These are phyloP conservation scores for Lichtheimia corymbifera DNA, from an alignment of 371 early-diverging fungal genomes.

Conservation along the genomic window DNA sequence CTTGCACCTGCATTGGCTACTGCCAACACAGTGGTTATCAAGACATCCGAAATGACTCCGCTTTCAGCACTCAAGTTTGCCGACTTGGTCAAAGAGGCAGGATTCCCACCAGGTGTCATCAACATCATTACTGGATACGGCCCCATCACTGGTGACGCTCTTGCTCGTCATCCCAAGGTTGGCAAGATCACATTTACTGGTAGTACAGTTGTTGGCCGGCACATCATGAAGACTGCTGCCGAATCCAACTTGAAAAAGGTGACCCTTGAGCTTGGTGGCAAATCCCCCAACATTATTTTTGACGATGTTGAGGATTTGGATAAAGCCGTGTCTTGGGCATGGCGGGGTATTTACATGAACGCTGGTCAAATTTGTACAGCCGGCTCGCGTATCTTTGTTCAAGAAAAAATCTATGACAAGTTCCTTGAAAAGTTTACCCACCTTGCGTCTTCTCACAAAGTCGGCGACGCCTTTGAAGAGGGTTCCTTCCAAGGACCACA, in stretches of 20 bases:
- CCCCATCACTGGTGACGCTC: conserved; percentile 35
- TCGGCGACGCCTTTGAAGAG: conserved; percentile 62
- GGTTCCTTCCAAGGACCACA: conserved; percentile 72
- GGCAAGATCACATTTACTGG: conserved; percentile 70
- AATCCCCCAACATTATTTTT: conserved; percentile 90
- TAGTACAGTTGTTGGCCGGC: conserved; percentile 55
- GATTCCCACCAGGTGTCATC: conserved; percentile 25
- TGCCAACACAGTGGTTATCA: conserved; percentile 80
- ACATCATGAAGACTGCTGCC: conserved; percentile 55
- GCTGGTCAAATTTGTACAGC: conserved; percentile 77
- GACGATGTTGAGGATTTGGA: conserved; percentile 74
- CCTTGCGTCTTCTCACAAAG: conserved; percentile 49
- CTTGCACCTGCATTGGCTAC: conserved; percentile 86
- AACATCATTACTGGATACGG: conserved; percentile 67
- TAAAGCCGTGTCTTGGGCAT: conserved; percentile 71
- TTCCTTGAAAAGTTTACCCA: conserved; percentile 69
- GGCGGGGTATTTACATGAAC: conserved; percentile 76
- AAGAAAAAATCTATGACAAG: conserved; percentile 70
- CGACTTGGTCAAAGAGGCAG: conserved; percentile 50
- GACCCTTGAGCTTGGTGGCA: conserved; percentile 83
- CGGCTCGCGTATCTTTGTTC: conserved; percentile 38
- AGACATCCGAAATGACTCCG: conserved; percentile 80
- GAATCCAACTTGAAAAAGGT: conserved; percentile 76
- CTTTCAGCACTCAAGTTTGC: conserved; percentile 51
- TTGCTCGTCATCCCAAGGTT: conserved; percentile 41